Percentiles rank a stretch among this genome's conserved stretches.
phyloP scores from a whole-genome alignment of 768 basidiomycete species.

The Phylloporus arenicola region DNA sequence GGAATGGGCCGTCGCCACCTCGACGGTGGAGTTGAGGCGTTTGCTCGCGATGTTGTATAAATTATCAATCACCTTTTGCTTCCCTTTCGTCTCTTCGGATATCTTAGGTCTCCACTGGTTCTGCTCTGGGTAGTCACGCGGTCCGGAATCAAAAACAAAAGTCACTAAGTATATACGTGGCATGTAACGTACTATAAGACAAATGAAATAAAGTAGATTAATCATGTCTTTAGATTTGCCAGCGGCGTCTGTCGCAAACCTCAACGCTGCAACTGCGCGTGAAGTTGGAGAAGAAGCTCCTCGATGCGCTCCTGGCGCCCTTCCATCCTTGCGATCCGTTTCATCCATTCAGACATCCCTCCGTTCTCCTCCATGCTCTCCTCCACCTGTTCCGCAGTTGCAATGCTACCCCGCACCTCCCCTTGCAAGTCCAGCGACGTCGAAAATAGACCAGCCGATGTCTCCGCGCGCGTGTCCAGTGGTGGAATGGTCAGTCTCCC shows the following conservation, averaged over 20 bases:
- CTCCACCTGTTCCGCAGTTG: conserved; percentile 26
- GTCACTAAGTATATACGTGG: neutral
- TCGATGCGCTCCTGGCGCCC: conserved; percentile 45
- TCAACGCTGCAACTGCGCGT: conserved; percentile 11
- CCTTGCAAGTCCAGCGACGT: conserved; percentile 23
- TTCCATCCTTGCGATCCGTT: conserved; percentile 39
- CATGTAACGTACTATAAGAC: conserved; percentile 1
- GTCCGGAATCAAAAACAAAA: conserved; percentile 3
- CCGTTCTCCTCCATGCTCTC: conserved; percentile 24
- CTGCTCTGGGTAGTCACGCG: conserved; percentile 5
- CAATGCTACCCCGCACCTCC: conserved; percentile 2
- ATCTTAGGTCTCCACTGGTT: conserved; percentile 1
- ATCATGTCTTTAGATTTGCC: neutral
- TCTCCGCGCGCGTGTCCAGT: conserved; percentile 24
- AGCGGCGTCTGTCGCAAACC: neutral
- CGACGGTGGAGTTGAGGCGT: conserved; percentile 21
- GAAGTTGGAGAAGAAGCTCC: conserved; percentile 36
- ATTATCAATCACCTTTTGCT: conserved; percentile 20
- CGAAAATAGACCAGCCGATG: conserved; percentile 17
- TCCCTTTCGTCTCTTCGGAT: conserved; percentile 3
- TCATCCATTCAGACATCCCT: conserved; percentile 26
- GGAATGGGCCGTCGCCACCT: conserved; percentile 25
- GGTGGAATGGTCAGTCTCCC: conserved; percentile 12
- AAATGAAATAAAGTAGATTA: conserved; percentile 1
- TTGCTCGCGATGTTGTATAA: conserved; percentile 13